Base-by-base conservation (phyloP, 352 stramenopile species). In the Phytophthora fragariae region DNA sequence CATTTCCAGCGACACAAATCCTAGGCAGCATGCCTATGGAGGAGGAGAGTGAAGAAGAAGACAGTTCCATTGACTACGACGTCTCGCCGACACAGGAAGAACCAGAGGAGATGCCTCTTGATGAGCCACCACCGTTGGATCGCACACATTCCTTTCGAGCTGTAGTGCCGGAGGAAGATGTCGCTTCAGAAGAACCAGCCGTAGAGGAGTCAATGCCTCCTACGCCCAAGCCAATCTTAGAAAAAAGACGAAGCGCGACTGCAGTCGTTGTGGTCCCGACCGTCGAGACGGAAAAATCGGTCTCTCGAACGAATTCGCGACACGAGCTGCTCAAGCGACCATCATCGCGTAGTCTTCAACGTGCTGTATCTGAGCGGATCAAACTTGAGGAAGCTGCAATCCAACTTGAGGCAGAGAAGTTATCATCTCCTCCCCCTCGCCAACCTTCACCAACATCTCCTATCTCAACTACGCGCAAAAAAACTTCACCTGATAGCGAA, bases 181-280 rank as follows among this genome's bases (percentile, higher is more conserved):
- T 49, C 17, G 10, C 19, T 19, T 37, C 33, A 63, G 31, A 71
- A 57, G 27, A 39, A 17, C 21, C 12, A 52, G 21, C 2, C 8
- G 29, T 47, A 33, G 44, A 72, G 8, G 31, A 44, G 44, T 21
- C 66, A 35, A 60, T 27, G 21, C 14, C 29, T 57, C 1, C 21
- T 47, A n/a, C 60, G 68, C 41, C 14, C 5, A 64, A 61, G 3
- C 17, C 61, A 37, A 6, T 15, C 3, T 68, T 77, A 17, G 54
- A 64, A 50, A 72, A 62, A 8, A 61, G 66, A 63, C 37, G 68
- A 62, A 80, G 68, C 37, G 47, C 58, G 44, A 76, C 76, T 21
- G 35, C 73, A 47, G 54, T 78, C 17, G 73, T 83, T 41, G 65
- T 73, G 15, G 64, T 75, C 9, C 68, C 67, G 15, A 63, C 63